Percentiles rank a stretch among this genome's conserved stretches.
These are phyloP conservation scores for Paraconiothyrium brasiliense DNA, from an alignment of 2,329 filamentous ascomycete genomes.

Conservation along the genomic window DNA sequence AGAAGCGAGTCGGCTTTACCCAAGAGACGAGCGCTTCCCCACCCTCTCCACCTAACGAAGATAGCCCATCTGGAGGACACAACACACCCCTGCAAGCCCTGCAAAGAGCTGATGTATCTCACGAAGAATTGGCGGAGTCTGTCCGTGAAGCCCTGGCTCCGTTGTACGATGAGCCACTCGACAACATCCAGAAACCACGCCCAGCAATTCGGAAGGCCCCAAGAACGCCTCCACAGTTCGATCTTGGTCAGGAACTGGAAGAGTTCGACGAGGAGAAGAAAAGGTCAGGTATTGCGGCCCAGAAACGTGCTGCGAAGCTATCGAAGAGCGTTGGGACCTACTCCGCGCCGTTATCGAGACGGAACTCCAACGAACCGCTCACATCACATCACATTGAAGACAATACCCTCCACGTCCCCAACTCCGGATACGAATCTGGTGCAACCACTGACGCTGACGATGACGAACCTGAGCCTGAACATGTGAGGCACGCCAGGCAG, in stretches of 20 bases:
- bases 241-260: slow-evolving; percentile 44
- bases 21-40: slow-evolving; percentile 29
- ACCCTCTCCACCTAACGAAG: slow-evolving; percentile 34
- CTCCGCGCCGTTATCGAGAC: slow-evolving; percentile 47
- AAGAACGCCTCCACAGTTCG: slow-evolving; percentile 45
- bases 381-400: slow-evolving; percentile 20
- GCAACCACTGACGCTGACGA: slow-evolving; percentile 38
- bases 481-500: slow-evolving; percentile 54
- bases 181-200: slow-evolving; percentile 45
- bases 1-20: slow-evolving; percentile 49
- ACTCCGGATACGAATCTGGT: slow-evolving; percentile 30
- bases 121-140: slow-evolving; percentile 48
- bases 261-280: slow-evolving; percentile 47
- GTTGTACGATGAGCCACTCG: slow-evolving; percentile 24
- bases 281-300: slow-evolving; percentile 46
- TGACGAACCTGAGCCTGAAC: slow-evolving; percentile 41
- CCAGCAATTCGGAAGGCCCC: slow-evolving; percentile 49
- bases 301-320: slow-evolving; percentile 45
- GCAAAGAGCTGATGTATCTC: slow-evolving; percentile 43
- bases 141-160: slow-evolving; percentile 45
- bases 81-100: slow-evolving; percentile 41
- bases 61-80: slow-evolving; percentile 37
- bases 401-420: slow-evolving; percentile 2
- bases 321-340: slow-evolving; percentile 49
- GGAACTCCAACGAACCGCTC: slow-evolving; percentile 45